Percentiles rank a stretch among this genome's conserved stretches.
Evolutionary conservation across 306 rosid species (phyloP).

Genomic region (Lathyrus oleraceus): DNA sequence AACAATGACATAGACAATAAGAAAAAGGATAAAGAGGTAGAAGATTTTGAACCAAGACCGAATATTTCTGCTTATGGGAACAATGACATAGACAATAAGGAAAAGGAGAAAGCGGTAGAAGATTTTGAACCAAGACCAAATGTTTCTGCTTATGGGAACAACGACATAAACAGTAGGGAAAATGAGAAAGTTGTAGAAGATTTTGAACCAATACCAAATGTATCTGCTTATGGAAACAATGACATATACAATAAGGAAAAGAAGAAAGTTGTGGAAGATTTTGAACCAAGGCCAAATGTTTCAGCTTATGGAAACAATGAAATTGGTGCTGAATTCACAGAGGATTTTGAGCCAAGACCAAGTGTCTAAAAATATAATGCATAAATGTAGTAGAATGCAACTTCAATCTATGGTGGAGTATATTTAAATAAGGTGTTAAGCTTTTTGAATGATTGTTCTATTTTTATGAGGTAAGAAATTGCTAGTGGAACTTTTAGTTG

Average conservation of each 20-base stretch:
- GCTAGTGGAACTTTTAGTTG: background rate
- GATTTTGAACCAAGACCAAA: slow-evolving; percentile 36
- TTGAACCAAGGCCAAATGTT: background rate
- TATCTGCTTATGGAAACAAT: too few relatives aligned
- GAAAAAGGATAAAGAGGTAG: too few relatives aligned
- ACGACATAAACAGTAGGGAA: too few relatives aligned
- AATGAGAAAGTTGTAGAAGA: too few relatives aligned
- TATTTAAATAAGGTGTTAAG: slow-evolving; percentile 2
- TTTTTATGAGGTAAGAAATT: background rate
- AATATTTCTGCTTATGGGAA: background rate
- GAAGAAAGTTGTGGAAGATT: too few relatives aligned
- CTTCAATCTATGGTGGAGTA: background rate
- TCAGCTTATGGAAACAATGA: background rate
- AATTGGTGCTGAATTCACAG: background rate
- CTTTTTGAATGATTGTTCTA: background rate
- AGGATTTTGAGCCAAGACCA: slow-evolving; percentile 6
- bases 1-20: too few relatives aligned
- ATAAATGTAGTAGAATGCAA: background rate
- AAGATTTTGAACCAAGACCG: too few relatives aligned
- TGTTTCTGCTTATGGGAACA: background rate
- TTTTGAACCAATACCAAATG: background rate
- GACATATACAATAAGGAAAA: too few relatives aligned
- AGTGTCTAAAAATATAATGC: background rate
- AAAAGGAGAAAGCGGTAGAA: background rate
- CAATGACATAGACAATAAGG: background rate